These are phyloP conservation scores for Myxozyma neotropica DNA, from an alignment of 805 yeast genomes.

Conservation along the genomic window DNA sequence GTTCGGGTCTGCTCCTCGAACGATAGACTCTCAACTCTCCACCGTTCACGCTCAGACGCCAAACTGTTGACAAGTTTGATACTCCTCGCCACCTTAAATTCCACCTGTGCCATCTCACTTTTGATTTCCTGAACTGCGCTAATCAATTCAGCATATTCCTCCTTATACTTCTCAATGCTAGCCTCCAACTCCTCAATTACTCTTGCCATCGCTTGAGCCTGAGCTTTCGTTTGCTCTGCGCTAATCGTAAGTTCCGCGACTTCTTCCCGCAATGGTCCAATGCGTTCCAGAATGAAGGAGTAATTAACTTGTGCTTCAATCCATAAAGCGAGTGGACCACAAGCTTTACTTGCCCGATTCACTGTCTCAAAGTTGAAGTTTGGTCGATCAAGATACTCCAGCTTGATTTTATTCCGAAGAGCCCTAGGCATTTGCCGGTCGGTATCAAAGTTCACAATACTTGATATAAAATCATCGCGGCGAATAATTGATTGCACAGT, in stretches of 20 bases:
- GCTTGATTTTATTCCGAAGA: constrained; percentile 59
- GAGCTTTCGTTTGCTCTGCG: constrained; percentile 63
- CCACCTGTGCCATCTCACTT: constrained; percentile 65
- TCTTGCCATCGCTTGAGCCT: constrained; percentile 72
- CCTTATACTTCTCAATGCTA: constrained; percentile 69
- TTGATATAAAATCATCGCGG: constrained; percentile 82
- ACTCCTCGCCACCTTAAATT: constrained; percentile 63
- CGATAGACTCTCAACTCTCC: constrained; percentile 62
- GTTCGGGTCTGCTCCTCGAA: constrained; percentile 52
- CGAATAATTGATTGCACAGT: constrained; percentile 81
- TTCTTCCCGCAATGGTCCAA: constrained; percentile 74
- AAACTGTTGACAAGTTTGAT: constrained; percentile 62
- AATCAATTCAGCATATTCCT: constrained; percentile 69
- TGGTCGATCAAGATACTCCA: constrained; percentile 59
- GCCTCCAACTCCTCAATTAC: constrained; percentile 72
- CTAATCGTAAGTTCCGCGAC: constrained; percentile 61
- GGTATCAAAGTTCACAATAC: constrained; percentile 73
- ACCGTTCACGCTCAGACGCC: constrained; percentile 67
- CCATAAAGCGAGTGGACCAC: constrained; percentile 92
- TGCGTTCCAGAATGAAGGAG: constrained; percentile 64
- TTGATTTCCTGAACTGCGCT: constrained; percentile 78
- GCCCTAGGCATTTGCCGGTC: constrained; percentile 58
- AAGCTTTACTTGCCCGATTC: constrained; percentile 88
- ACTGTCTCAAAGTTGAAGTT: constrained; percentile 74
- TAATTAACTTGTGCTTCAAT: constrained; percentile 85